Percentiles rank a stretch among this genome's conserved stretches.
These are phyloP conservation scores for Bretschneidera sinensis DNA, from an alignment of 345 rosid species.

Conservation along the genomic window DNA sequence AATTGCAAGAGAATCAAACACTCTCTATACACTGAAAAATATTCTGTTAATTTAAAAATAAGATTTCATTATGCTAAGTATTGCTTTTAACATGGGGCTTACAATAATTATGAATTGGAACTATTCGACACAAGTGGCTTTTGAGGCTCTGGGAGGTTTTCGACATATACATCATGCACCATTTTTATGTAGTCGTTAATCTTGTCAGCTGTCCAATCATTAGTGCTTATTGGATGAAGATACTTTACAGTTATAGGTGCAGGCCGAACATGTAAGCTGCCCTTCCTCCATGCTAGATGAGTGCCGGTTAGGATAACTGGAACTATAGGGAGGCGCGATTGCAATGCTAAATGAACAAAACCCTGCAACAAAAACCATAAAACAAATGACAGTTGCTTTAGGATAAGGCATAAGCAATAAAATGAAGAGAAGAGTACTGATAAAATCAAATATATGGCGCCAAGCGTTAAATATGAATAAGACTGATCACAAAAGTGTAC, in stretches of 20 bases:
- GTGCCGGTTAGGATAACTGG: conserved; percentile 46
- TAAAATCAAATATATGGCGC: too few relatives aligned
- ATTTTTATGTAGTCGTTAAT: conserved; percentile 20
- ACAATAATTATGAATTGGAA: too few relatives aligned
- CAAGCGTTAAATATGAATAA: too few relatives aligned
- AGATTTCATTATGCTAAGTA: too few relatives aligned
- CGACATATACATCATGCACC: conserved; percentile 24
- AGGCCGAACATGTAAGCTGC: conserved; percentile 46
- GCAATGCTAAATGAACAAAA: conserved; percentile 49
- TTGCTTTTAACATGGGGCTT: too few relatives aligned
- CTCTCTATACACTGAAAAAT: too few relatives aligned
- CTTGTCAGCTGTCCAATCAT: conserved; percentile 24
- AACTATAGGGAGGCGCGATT: conserved; percentile 41
- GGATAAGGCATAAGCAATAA: neutral
- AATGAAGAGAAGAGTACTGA: neutral
- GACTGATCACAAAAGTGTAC: neutral
- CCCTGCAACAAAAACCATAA: conserved; percentile 33
- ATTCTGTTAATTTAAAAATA: too few relatives aligned
- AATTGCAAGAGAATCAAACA: too few relatives aligned
- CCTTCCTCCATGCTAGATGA: conserved; percentile 60
- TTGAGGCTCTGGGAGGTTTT: conserved; percentile 29
- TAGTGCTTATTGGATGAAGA: conserved; percentile 43
- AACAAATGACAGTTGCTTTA: neutral
- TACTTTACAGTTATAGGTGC: conserved; percentile 42
- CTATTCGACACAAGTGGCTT: conserved; percentile 20